These are phyloP conservation scores for Helianthus tuberosus DNA, from an alignment of 129 eudicot species.

Conservation along the genomic window DNA sequence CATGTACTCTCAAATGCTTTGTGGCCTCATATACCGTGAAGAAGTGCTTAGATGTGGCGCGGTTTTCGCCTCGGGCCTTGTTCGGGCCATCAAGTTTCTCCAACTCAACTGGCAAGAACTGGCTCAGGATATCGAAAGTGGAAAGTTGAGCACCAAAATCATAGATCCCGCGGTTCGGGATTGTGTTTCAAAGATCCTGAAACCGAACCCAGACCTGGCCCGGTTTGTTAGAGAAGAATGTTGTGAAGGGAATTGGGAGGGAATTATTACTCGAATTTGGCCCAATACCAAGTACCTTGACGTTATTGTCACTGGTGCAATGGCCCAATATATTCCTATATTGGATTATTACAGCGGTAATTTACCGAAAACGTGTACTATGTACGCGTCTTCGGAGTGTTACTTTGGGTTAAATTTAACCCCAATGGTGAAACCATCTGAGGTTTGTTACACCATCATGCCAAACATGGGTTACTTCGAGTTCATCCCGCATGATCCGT, in stretches of 20 bases:
- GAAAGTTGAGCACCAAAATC: slow-evolving; percentile 48
- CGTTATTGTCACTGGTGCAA: slow-evolving; percentile 84
- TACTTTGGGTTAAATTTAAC: slow-evolving; percentile 73
- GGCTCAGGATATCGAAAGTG: slow-evolving; percentile 52
- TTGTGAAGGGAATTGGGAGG: slow-evolving; percentile 74
- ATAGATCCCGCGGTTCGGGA: slow-evolving; percentile 40
- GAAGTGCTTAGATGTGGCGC: slow-evolving; percentile 81
- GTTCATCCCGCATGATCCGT: slow-evolving; percentile 76
- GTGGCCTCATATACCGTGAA: slow-evolving; percentile 66
- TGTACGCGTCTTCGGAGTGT: slow-evolving; percentile 91
- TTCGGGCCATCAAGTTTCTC: slow-evolving; percentile 82
- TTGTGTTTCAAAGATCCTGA: slow-evolving; percentile 45
- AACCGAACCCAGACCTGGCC: slow-evolving; percentile 58
- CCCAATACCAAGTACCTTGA: slow-evolving; percentile 83
- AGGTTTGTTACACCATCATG: slow-evolving; percentile 81
- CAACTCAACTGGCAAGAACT: slow-evolving; percentile 72
- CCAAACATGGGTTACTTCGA: slow-evolving; percentile 93
- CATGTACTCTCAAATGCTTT: slow-evolving; percentile 91
- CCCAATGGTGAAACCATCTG: slow-evolving; percentile 79
- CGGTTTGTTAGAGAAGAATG: slow-evolving; percentile 51
- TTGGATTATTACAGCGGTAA: slow-evolving; percentile 76
- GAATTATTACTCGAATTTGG: slow-evolving; percentile 81
- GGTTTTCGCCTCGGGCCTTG: slow-evolving; percentile 84
- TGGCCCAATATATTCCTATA: slow-evolving; percentile 84
- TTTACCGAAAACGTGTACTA: slow-evolving; percentile 64